Percentiles rank a stretch among this genome's conserved stretches.
phyloP scores from a whole-genome alignment of 257 asterid genomes.

The Gentiana dahurica region DNA sequence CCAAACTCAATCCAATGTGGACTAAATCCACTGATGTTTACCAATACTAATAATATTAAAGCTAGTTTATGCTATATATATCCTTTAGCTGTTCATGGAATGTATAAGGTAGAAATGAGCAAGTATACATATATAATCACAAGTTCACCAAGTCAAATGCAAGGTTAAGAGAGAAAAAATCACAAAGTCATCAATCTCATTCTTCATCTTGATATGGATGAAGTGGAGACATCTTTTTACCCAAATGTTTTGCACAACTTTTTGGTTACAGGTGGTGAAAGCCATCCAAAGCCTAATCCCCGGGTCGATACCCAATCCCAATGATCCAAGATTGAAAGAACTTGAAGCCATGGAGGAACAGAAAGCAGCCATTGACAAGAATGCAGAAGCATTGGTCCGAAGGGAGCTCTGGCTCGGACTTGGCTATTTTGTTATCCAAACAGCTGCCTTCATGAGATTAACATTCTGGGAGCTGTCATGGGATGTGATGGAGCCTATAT shows the following conservation, averaged over 20 bases:
- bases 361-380: slow-evolving; percentile 45
- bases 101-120: no score
- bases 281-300: slow-evolving; percentile 64
- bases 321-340: slow-evolving; percentile 43
- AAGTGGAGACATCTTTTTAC: slow-evolving; percentile 36
- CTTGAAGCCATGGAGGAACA: slow-evolving; percentile 52
- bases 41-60: no score
- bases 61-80: no score
- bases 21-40: no score
- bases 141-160: no score
- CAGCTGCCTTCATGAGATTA: slow-evolving; percentile 80
- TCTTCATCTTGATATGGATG: slow-evolving; percentile 12
- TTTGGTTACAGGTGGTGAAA: slow-evolving; percentile 70
- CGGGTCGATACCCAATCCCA: slow-evolving; percentile 17
- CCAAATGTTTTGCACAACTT: slow-evolving; percentile 39
- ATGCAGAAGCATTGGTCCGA: slow-evolving; percentile 37
- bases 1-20: no score
- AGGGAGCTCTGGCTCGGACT: slow-evolving; percentile 75
- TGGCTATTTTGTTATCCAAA: slow-evolving; percentile 51
- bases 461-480: slow-evolving; percentile 93
- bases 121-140: no score
- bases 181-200: not conserved
- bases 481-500: slow-evolving; percentile 97
- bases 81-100: no score
- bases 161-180: no score